Evolutionary conservation across 176 grass and related monocot genomes (phyloP).

Genomic region (Aegilops speltoides): DNA sequence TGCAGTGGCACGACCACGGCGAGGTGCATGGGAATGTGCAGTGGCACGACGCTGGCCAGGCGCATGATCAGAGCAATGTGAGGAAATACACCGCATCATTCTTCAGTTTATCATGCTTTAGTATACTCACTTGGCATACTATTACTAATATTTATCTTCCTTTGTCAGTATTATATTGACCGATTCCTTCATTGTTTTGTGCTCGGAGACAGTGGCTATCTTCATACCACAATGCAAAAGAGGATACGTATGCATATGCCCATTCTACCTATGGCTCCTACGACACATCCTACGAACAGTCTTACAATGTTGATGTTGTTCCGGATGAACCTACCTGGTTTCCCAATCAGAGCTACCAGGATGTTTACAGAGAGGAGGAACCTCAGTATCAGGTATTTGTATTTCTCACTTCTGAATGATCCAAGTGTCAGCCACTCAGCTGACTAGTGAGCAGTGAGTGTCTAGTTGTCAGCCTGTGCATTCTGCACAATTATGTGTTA

Average conservation of each 20-base stretch:
- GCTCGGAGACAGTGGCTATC: constrained; percentile 28
- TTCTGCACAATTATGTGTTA: neutral
- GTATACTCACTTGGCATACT: neutral
- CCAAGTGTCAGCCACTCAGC: neutral
- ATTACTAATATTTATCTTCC: neutral
- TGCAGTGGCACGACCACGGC: constrained; percentile 36
- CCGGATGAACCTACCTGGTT: constrained; percentile 29
- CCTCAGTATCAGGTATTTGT: constrained; percentile 44
- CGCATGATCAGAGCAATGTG: constrained; percentile 42
- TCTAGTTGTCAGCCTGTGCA: neutral
- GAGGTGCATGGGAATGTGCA: constrained; percentile 34
- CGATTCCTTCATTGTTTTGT: neutral
- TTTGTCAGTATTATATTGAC: neutral
- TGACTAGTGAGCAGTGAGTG: neutral
- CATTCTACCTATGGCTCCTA: constrained; percentile 29
- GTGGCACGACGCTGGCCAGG: constrained; percentile 28
- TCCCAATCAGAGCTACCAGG: constrained; percentile 46
- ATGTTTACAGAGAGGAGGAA: constrained; percentile 40
- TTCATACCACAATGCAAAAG: constrained; percentile 20
- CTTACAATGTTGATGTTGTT: constrained; percentile 20
- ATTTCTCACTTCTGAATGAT: neutral
- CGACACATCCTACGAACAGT: constrained; percentile 22
- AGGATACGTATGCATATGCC: constrained; percentile 8
- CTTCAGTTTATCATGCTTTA: neutral
- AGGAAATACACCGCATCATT: neutral